Percentiles rank a stretch among this genome's conserved stretches.
Evolutionary conservation across 768 basidiomycete species (phyloP).

Genomic region (Kwoniella sp.): DNA sequence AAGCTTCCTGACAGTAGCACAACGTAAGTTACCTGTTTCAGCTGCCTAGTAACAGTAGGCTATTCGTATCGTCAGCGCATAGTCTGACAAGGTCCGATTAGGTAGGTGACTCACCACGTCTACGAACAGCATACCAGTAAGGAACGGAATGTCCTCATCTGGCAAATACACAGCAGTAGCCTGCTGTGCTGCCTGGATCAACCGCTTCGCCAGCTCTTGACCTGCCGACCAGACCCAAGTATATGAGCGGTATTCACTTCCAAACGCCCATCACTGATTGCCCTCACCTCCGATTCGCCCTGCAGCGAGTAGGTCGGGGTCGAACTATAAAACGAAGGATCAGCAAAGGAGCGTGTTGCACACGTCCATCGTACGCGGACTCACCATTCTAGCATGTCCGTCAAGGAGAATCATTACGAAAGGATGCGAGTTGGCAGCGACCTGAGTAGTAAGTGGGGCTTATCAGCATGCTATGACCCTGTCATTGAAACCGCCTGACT

Average conservation of each 20-base stretch:
- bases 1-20: too few species aligned
- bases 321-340: constrained; percentile 13
- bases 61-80: neutral
- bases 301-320: constrained; percentile 3
- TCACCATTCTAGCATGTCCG: constrained; percentile 28
- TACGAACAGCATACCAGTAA: constrained; percentile 28
- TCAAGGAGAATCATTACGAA: constrained; percentile 27
- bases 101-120: constrained; percentile 30
- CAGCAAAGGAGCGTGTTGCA: neutral
- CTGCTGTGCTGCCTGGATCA: neutral
- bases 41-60: constrained; percentile 14
- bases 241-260: too few species aligned
- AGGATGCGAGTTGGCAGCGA: neutral
- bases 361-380: neutral
- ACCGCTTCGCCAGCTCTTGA: neutral
- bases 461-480: too few species aligned
- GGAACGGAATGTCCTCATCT: neutral
- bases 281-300: neutral
- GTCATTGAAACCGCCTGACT: neutral
- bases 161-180: constrained; percentile 5
- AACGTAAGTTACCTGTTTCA: constrained; percentile 22
- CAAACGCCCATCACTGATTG: too few species aligned
- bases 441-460: too few species aligned
- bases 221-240: constrained; percentile 20
- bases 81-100: neutral